phyloP scores from a whole-genome alignment of 2,329 filamentous ascomycete species.

The Monosporascus sp. region DNA sequence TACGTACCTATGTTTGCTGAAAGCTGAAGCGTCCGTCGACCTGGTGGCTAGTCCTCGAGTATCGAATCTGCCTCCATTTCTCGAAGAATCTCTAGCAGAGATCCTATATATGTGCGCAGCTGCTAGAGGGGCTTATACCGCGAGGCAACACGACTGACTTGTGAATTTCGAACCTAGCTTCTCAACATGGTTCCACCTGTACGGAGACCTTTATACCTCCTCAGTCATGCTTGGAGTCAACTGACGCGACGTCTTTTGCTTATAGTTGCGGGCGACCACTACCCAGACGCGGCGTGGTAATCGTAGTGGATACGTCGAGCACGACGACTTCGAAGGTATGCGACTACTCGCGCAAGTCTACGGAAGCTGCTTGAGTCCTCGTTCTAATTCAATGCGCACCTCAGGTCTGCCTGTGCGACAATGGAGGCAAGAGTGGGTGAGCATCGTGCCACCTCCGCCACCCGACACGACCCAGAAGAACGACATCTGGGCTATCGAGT shows the following conservation, averaged over 20 bases:
- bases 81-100: too few relatives aligned
- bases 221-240: not conserved
- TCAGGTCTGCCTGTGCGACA: constrained; percentile 81
- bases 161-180: not conserved
- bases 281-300: constrained; percentile 51
- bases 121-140: not conserved
- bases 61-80: too few relatives aligned
- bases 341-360: not conserved
- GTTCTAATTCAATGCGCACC: not conserved
- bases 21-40: too few relatives aligned
- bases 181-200: not conserved
- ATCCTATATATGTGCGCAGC: too few relatives aligned
- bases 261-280: constrained; percentile 24
- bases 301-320: constrained; percentile 50
- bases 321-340: constrained; percentile 56
- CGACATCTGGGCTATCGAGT: constrained; percentile 68
- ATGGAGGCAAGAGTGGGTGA: constrained; percentile 72
- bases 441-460: constrained; percentile 58
- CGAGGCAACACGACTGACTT: not conserved
- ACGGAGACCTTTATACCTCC: not conserved
- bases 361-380: not conserved
- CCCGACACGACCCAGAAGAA: constrained; percentile 59
- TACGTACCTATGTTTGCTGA: too few relatives aligned
- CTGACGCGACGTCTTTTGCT: constrained; percentile 3
- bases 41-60: too few relatives aligned